A percentile compares a stretch with the other conserved stretches of the same genome.
Conservation (phyloP, 768 basidiomycete genomes). For the Agaricus sinodeliciosus region DNA sequence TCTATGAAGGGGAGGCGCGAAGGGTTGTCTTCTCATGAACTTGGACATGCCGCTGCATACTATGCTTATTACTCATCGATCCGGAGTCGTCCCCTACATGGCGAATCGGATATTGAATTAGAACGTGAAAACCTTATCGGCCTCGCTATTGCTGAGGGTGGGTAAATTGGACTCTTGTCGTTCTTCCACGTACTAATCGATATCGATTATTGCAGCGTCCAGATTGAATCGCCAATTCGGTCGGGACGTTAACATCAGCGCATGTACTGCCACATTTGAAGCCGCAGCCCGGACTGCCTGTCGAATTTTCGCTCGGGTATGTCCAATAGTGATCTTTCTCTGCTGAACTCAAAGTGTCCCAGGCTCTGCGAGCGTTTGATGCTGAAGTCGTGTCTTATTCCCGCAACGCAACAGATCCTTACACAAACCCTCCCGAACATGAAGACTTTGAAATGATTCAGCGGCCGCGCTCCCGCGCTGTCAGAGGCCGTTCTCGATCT, state of each 20-base stretch:
- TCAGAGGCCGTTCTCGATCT: conserved; percentile 24
- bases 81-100: conserved; percentile 48
- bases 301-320: conserved; percentile 48
- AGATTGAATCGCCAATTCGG: conserved; percentile 48
- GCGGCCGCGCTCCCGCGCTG: conserved; percentile 26
- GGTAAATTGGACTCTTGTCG: conserved; percentile 1
- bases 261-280: conserved; percentile 48
- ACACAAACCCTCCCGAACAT: conserved; percentile 3
- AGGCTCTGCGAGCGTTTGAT: conserved; percentile 29
- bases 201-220: conserved; percentile 32
- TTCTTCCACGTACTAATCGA: conserved; percentile 1
- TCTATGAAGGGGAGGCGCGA: conserved; percentile 32
- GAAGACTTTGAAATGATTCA: conserved; percentile 11
- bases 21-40: conserved; percentile 47
- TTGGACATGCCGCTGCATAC: conserved; percentile 75
- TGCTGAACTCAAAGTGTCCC: conserved; percentile 2
- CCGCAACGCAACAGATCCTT: conserved; percentile 13
- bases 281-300: conserved; percentile 64
- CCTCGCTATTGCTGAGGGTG: conserved; percentile 69
- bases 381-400: conserved; percentile 29
- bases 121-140: conserved; percentile 64
- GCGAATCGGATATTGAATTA: conserved; percentile 39
- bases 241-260: conserved; percentile 36
- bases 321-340: conserved; percentile 7
- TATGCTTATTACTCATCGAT: conserved; percentile 69